Conservation (phyloP, 495 filamentous ascomycete genomes). For the Talaromyces ruber region DNA sequence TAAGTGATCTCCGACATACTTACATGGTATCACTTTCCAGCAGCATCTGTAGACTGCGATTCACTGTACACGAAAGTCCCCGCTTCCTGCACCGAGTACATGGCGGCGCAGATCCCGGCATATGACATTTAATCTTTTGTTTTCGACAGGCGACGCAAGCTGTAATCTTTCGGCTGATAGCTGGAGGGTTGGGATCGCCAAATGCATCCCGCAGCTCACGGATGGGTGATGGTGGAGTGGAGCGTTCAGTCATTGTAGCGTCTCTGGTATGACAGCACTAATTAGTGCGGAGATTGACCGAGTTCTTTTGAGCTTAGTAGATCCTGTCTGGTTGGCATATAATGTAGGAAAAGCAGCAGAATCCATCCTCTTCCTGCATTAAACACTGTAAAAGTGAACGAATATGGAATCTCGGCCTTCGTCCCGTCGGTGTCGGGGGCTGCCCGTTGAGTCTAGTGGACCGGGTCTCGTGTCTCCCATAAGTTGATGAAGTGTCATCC, state of each 20-base stretch:
- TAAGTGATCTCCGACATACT: neutral
- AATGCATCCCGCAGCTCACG: slow-evolving; percentile 3
- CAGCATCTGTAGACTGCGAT: slow-evolving; percentile 9
- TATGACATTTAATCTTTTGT: slow-evolving; percentile 11
- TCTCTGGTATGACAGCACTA: neutral
- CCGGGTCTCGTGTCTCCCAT: no score
- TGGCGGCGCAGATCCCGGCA: slow-evolving; percentile 4
- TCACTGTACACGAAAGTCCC: slow-evolving; percentile 8
- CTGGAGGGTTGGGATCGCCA: slow-evolving; percentile 13
- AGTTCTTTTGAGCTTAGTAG: no score
- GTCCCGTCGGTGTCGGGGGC: no score
- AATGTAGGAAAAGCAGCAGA: neutral
- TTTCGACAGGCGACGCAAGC: slow-evolving; percentile 14
- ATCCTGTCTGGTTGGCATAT: no score
- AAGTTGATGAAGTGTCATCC: no score
- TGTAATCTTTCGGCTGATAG: slow-evolving; percentile 16
- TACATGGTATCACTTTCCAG: slow-evolving; percentile 9
- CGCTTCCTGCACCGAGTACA: slow-evolving; percentile 8
- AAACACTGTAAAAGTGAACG: neutral
- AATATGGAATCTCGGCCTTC: neutral
- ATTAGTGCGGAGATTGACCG: neutral
- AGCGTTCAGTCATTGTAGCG: neutral
- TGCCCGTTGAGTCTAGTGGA: no score
- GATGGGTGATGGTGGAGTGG: neutral
- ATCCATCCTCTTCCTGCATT: neutral